A percentile compares a stretch with the other conserved stretches of the same genome.
phyloP scores from a whole-genome alignment of 2,329 filamentous ascomycete genomes.

The Aspergillus viridinutans region DNA sequence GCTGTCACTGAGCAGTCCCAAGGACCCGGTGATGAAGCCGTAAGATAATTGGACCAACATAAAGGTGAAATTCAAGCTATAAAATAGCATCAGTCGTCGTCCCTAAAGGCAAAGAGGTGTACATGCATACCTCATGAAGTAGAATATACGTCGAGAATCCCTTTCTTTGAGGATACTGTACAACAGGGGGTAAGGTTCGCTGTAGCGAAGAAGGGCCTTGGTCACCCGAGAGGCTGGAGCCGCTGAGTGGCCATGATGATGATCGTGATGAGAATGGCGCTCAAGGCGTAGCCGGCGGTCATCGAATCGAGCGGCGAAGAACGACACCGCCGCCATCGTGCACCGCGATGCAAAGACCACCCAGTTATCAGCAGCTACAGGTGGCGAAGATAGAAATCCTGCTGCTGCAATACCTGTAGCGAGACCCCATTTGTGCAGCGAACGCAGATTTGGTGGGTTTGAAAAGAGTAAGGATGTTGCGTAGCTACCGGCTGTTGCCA shows the following conservation, averaged over 20 bases:
- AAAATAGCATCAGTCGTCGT: conserved; percentile 14
- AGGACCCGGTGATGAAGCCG: conserved; percentile 85
- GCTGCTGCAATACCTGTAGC: conserved; percentile 23
- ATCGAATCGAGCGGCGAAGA: conserved; percentile 31
- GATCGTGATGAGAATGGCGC: conserved; percentile 22
- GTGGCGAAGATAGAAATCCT: conserved; percentile 27
- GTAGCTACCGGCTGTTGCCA: conserved; percentile 20
- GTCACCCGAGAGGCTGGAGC: conserved; percentile 64
- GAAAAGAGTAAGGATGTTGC: conserved; percentile 25
- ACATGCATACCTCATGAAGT: conserved; percentile 77
- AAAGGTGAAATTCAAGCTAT: conserved; percentile 84
- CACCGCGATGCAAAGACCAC: conserved; percentile 25
- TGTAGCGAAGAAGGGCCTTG: conserved; percentile 64
- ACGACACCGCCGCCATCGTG: conserved; percentile 25
- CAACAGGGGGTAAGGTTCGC: conserved; percentile 69
- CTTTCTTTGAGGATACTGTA: conserved; percentile 85
- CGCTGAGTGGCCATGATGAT: conserved; percentile 36
- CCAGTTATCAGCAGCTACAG: conserved; percentile 23
- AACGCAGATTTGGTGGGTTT: conserved; percentile 22
- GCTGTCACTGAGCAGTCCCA: conserved; percentile 93
- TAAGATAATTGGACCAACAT: conserved; percentile 95
- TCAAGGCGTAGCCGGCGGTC: conserved; percentile 23
- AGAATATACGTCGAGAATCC: conserved; percentile 91
- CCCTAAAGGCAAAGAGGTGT: not conserved
- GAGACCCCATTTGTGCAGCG: conserved; percentile 30